These are phyloP conservation scores for Cryptococcus sp. DNA, from an alignment of 1,284 basidiomycete species.

Conservation along the genomic window DNA sequence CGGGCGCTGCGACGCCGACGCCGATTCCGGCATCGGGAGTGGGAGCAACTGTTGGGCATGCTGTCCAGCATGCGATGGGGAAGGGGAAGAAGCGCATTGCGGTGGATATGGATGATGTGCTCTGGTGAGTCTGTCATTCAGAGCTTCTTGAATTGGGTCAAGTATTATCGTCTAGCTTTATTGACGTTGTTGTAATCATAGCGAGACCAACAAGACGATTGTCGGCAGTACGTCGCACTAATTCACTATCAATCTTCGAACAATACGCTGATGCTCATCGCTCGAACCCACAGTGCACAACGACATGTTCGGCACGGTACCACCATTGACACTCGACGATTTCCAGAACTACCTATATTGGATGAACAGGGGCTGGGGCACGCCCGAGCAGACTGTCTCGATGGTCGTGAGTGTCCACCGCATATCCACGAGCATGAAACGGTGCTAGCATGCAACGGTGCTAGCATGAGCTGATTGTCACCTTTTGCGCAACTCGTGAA, in stretches of 20 bases:
- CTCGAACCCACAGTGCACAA: constrained; percentile 63
- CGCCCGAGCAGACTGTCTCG: constrained; percentile 54
- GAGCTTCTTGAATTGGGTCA: background rate
- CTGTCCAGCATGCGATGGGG: constrained; percentile 3
- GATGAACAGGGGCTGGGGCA: constrained; percentile 70
- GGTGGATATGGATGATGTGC: constrained; percentile 75
- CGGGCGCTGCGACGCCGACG: constrained; percentile 6
- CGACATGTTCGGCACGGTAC: constrained; percentile 61
- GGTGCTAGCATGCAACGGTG: background rate
- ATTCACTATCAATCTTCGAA: background rate
- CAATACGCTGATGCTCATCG: constrained; percentile 4
- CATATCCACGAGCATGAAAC: background rate
- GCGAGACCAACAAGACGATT: constrained; percentile 66
- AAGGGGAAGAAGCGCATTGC: constrained; percentile 58
- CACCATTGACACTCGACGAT: constrained; percentile 57
- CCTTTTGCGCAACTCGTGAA: background rate
- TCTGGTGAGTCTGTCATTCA: constrained; percentile 54
- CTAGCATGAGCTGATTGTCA: background rate
- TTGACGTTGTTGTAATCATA: constrained; percentile 1
- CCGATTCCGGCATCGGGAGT: constrained; percentile 8
- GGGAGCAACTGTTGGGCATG: too few species aligned
- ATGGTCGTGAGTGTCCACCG: constrained; percentile 40
- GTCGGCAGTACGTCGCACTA: constrained; percentile 62
- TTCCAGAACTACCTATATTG: constrained; percentile 70
- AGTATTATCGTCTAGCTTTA: background rate